phyloP scores from a whole-genome alignment of 2,329 filamentous ascomycete genomes.

The Truncatella angustata region DNA sequence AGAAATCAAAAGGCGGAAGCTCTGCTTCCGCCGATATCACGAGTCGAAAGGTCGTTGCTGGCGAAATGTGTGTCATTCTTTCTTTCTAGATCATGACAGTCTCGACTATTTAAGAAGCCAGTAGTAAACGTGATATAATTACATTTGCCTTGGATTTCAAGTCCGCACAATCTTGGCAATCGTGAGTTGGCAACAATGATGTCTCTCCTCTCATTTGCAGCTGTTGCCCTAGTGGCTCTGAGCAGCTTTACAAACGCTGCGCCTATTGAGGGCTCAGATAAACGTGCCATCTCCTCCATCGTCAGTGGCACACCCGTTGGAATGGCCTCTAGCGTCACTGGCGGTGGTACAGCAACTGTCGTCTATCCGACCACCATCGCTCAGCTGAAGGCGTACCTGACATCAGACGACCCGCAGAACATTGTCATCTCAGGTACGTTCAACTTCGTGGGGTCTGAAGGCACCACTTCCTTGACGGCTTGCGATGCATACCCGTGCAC shows the following conservation, averaged over 20 bases:
- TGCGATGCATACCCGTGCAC: slow-evolving; percentile 29
- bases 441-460: slow-evolving; percentile 45
- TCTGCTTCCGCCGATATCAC: no score
- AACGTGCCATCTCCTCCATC: background rate
- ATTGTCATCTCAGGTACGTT: slow-evolving; percentile 48
- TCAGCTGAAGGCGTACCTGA: slow-evolving; percentile 49
- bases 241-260: background rate
- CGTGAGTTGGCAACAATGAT: no score
- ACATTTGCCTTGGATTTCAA: no score
- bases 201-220: no score
- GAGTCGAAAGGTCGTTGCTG: no score
- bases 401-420: slow-evolving; percentile 40
- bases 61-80: no score
- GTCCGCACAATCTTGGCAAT: no score
- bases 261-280: background rate
- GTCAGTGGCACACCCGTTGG: slow-evolving; percentile 4
- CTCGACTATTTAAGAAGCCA: no score
- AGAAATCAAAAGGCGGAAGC: no score
- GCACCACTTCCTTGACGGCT: slow-evolving; percentile 39
- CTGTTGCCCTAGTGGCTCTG: no score
- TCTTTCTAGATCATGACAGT: no score
- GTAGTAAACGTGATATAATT: no score
- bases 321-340: slow-evolving; percentile 39
- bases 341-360: slow-evolving; percentile 45
- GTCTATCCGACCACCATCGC: slow-evolving; percentile 41